Evolutionary conservation across 164 flowering plant species (phyloP), one percentile per base, ranked within the genome.

Genomic region (Chimonanthus praecox): DNA sequence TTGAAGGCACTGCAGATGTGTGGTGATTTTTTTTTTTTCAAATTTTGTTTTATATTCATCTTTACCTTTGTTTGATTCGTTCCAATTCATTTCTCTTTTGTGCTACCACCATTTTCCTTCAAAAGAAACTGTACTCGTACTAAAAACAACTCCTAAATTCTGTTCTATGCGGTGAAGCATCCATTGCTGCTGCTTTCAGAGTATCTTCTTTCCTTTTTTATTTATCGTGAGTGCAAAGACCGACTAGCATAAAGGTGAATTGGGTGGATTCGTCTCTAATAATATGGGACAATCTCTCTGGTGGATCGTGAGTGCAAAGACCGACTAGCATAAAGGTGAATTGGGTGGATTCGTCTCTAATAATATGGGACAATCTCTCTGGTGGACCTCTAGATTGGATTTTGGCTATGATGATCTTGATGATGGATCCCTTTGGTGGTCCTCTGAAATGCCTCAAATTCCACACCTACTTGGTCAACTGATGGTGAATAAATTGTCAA

Each of bases 51-150:
- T 46, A 16, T 45, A 9, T 66, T 63, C 45, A 10, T 11, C 16
- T 47, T 45, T 5, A 16, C 48, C 48, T 64, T 33, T 43, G 16
- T 10, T 65, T 49, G 4, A 70, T 78, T 67, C 45, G 47, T 77
- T 68, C 74, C 47, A 63, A 73, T 68, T 77, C 71, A 43, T 74
- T 71, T 69, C 13, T 65, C 58, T 46, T 62, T 68, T 69, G 44
- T 72, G 46, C 46, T n/a, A n/a, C 18, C 5, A 5, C 49, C 58
- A 13, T 54, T 54, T 60, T 48, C 18, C 49, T 60, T 43, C 9
- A 20, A 46, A 46, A 66, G 66, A 21, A 20, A 44, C 66, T 18
- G 9, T 5, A 16, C n/a, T 46, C 9, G 60, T 54, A 54, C 60
- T 54, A 15, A 6, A 54, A 54, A 54, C 16, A 3, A 54, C 60